These are phyloP conservation scores for Prunella vulgaris DNA, from an alignment of 257 asterid species.

Conservation along the genomic window DNA sequence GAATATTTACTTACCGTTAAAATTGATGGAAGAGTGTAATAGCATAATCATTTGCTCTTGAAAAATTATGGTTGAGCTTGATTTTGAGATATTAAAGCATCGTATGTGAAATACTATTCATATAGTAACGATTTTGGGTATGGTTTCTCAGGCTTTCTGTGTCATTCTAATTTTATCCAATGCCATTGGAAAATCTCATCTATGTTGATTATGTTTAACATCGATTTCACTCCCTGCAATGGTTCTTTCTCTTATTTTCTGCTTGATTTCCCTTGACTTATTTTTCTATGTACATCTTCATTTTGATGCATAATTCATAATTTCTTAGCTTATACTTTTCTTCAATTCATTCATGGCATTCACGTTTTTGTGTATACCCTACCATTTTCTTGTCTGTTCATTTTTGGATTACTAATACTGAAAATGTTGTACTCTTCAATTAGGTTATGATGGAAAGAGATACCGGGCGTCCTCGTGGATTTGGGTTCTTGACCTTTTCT, in stretches of 20 bases:
- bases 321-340: background rate
- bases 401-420: background rate
- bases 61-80: too few species aligned
- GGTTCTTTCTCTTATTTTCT: background rate
- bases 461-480: constrained; percentile 98
- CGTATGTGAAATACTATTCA: too few species aligned
- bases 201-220: background rate
- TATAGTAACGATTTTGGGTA: background rate
- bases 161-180: background rate
- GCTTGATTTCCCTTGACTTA: background rate
- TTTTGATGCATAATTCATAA: background rate
- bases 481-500: constrained; percentile 91
- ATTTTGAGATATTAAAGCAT: too few species aligned
- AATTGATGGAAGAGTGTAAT: too few species aligned
- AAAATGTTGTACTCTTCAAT: constrained; percentile 6
- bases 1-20: too few species aligned
- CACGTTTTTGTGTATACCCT: background rate
- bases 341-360: background rate
- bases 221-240: background rate
- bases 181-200: background rate
- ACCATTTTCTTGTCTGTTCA: background rate
- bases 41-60: too few species aligned
- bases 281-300: background rate
- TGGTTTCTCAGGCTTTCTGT: background rate
- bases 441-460: constrained; percentile 94